These are phyloP conservation scores for Starmerella roubikii DNA, from an alignment of 805 yeast genomes.

Conservation along the genomic window DNA sequence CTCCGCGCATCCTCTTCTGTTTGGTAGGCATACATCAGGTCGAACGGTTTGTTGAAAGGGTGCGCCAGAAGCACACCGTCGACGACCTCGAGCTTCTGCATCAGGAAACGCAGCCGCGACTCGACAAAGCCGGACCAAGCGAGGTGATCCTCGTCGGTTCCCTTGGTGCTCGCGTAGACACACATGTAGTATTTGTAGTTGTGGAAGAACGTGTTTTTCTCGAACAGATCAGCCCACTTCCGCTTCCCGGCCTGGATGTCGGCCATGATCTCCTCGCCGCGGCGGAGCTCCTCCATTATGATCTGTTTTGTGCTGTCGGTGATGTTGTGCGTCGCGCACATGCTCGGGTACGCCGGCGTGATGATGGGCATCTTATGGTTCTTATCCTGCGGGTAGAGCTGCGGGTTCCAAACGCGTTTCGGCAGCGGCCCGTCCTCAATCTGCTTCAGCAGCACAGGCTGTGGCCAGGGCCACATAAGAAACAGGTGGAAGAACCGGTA, in stretches of 20 bases:
- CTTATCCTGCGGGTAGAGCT: slow-evolving; percentile 75
- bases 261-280: slow-evolving; percentile 61
- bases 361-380: slow-evolving; percentile 94
- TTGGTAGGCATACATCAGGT: slow-evolving; percentile 36
- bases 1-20: slow-evolving; percentile 43
- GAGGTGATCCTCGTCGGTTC: slow-evolving; percentile 64
- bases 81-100: slow-evolving; percentile 65
- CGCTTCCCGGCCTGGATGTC: slow-evolving; percentile 51
- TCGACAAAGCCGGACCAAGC: slow-evolving; percentile 93
- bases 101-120: slow-evolving; percentile 66
- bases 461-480: slow-evolving; percentile 95
- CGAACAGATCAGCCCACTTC: slow-evolving; percentile 63
- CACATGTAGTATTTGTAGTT: slow-evolving; percentile 78
- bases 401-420: slow-evolving; percentile 94
- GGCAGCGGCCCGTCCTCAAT: slow-evolving; percentile 96
- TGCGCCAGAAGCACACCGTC: slow-evolving; percentile 74
- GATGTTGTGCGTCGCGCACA: slow-evolving; percentile 98
- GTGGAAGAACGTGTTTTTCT: slow-evolving; percentile 68
- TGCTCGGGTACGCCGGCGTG: slow-evolving; percentile 95
- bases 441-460: slow-evolving; percentile 81
- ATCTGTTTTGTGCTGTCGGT: slow-evolving; percentile 76
- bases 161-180: slow-evolving; percentile 62
- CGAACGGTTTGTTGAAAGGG: slow-evolving; percentile 74
- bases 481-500: slow-evolving; percentile 77
- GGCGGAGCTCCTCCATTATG: slow-evolving; percentile 60